Conservation (phyloP, 129 eudicot genomes). For the Chrysanthemum lavandulifolium region DNA sequence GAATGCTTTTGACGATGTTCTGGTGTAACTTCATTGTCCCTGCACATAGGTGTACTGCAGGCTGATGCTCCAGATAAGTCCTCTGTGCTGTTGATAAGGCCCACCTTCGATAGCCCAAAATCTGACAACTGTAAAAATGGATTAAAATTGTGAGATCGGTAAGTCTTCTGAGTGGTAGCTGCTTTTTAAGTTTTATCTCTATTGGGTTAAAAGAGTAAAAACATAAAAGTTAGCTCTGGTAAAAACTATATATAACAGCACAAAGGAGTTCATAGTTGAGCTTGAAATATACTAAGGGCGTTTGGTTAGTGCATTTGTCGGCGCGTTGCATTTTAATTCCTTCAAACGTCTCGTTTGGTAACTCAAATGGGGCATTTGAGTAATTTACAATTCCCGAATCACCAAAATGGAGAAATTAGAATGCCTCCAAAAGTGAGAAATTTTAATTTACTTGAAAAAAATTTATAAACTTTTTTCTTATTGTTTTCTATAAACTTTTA, state of each 20-base stretch:
- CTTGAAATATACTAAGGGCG: background rate
- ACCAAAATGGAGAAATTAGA: no score
- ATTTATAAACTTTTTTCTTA: no score
- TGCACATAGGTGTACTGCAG: constrained; percentile 40
- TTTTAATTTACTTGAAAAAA: no score
- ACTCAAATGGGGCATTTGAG: no score
- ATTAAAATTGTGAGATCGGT: constrained; percentile 31
- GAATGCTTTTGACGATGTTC: constrained; percentile 79
- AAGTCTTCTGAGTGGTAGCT: background rate
- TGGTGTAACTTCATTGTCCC: constrained; percentile 49
- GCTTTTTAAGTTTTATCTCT: background rate
- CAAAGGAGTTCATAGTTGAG: background rate
- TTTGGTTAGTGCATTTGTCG: no score
- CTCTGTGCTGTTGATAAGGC: constrained; percentile 95
- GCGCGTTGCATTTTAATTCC: no score
- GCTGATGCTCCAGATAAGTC: constrained; percentile 81
- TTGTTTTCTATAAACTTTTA: no score
- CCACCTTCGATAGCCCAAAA: constrained; percentile 98
- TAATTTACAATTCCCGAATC: no score
- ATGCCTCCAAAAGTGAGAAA: no score
- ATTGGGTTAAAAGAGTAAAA: background rate
- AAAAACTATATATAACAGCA: background rate
- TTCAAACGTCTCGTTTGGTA: no score
- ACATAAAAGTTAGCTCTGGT: background rate
- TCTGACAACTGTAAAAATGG: constrained; percentile 76